Conservation (phyloP, 345 rosid genomes). For the Brassica rapa region DNA sequence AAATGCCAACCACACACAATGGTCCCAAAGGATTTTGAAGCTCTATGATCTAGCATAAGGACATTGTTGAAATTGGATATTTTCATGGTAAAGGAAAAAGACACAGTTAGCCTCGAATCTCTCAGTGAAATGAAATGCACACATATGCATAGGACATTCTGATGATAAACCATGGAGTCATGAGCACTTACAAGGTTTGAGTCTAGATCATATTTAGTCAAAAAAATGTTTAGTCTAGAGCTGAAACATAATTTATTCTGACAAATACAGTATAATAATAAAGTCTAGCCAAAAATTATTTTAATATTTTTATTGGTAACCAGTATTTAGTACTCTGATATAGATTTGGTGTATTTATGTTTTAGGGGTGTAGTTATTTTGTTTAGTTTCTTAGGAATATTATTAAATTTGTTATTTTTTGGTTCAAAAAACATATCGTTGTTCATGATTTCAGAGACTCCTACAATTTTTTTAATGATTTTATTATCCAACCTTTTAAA, state of each 20-base stretch:
- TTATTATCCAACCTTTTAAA: too few species aligned
- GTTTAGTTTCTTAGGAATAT: too few species aligned
- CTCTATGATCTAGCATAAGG: constrained; percentile 6
- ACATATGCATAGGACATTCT: not conserved
- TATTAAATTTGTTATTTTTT: too few species aligned
- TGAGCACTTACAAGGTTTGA: not conserved
- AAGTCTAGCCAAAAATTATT: not conserved
- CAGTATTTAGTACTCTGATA: too few species aligned
- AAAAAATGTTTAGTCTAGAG: not conserved
- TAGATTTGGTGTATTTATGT: too few species aligned
- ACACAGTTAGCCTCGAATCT: not conserved
- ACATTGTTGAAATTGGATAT: constrained; percentile 16
- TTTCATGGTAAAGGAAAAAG: constrained; percentile 10
- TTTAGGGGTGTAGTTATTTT: too few species aligned
- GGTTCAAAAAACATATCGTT: too few species aligned
- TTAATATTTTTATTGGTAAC: too few species aligned
- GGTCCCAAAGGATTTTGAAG: constrained; percentile 26
- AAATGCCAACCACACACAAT: constrained; percentile 26
- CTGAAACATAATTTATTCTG: not conserved
- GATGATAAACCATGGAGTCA: not conserved
- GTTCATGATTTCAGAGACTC: too few species aligned
- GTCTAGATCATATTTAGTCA: not conserved
- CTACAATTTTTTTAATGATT: too few species aligned
- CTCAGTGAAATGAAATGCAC: not conserved
- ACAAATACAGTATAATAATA: not conserved